Percentiles rank a stretch among this genome's conserved stretches.
phyloP scores from a whole-genome alignment of 352 stramenopile genomes.

The Phytophthora rubi region DNA sequence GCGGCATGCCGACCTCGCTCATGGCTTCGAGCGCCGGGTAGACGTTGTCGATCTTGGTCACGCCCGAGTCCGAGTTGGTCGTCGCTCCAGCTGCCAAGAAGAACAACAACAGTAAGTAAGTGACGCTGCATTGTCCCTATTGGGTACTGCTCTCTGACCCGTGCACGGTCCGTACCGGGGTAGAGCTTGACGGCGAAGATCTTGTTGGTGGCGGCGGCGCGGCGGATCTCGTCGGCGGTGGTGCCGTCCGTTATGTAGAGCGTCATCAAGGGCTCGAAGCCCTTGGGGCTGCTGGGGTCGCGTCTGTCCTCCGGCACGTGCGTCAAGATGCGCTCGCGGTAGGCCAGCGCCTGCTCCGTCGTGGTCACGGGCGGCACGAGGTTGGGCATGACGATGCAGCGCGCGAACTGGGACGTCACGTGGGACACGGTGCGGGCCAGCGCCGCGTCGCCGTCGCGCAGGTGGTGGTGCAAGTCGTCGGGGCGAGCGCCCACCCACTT shows the following conservation, averaged over 20 bases:
- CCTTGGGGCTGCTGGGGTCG: constrained; percentile 20
- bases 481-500: constrained; percentile 60
- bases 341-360: constrained; percentile 94
- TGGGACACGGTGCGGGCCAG: constrained; percentile 84
- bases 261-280: constrained; percentile 96
- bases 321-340: constrained; percentile 95
- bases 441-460: constrained; percentile 91
- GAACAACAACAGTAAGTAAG: constrained; percentile 8
- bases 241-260: constrained; percentile 99
- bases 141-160: not conserved
- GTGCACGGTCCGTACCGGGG: constrained; percentile 62
- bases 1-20: constrained; percentile 88
- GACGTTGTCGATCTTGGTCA: constrained; percentile 97
- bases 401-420: constrained; percentile 84
- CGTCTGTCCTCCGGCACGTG: constrained; percentile 72
- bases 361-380: constrained; percentile 97
- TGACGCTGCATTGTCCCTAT: not conserved
- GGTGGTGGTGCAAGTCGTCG: constrained; percentile 99
- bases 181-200: constrained; percentile 99
- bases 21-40: constrained; percentile 87
- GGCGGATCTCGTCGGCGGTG: constrained; percentile 94
- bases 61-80: constrained; percentile 98
- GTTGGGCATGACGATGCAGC: constrained; percentile 99
- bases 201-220: constrained; percentile 86
- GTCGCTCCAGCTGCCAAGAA: constrained; percentile 90